Evolutionary conservation across 306 rosid genomes (phyloP), one percentile per base, ranked within the genome.

Genomic region (Lagenaria siceraria): DNA sequence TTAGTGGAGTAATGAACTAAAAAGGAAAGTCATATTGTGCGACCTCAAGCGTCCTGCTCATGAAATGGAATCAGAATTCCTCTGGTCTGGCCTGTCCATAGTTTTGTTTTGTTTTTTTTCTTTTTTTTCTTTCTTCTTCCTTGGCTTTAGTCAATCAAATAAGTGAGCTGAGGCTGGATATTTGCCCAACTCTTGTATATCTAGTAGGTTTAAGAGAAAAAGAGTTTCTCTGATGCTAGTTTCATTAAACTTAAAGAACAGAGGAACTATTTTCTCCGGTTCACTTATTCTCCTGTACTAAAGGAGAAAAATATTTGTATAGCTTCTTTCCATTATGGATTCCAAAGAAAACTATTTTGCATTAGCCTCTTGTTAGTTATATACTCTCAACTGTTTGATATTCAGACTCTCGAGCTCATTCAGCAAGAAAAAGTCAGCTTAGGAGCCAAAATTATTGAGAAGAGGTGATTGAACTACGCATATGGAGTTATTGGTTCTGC

Each of bases 351-450:
- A 43, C 38, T 64, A 36, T 64, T 36, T 33, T 46, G 36, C 48
- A 70, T 24, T 21, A 6, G 8, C 33, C 19, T 72, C 59, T 17
- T 25, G 42, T 29, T 72, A 19, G 76, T 8, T 72, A 46, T 8
- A 49, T 48, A 72, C 76, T 49, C 60, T 72, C 76, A 79, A 78
- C 65, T 74, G 36, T 85, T 78, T 71, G 66, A 78, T 66, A 75
- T 46, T 76, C 79, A 91, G 97, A 87, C 90, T 52, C 82, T 87
- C 86, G 92, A 84, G 81, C 96, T 94, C 78, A 87, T 89, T 79
- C 87, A 81, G 59, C 93, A 94, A 82, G 98, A 94, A 83, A 87
- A 75, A 81, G 78, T 77, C 74, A 80, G 84, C 69, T 84, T 94
- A 55, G 85, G 90, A 74, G 78, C 86, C 81, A 89, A 86, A 86